phyloP scores from a whole-genome alignment of 495 filamentous ascomycete species.

The Collariella sp. region DNA sequence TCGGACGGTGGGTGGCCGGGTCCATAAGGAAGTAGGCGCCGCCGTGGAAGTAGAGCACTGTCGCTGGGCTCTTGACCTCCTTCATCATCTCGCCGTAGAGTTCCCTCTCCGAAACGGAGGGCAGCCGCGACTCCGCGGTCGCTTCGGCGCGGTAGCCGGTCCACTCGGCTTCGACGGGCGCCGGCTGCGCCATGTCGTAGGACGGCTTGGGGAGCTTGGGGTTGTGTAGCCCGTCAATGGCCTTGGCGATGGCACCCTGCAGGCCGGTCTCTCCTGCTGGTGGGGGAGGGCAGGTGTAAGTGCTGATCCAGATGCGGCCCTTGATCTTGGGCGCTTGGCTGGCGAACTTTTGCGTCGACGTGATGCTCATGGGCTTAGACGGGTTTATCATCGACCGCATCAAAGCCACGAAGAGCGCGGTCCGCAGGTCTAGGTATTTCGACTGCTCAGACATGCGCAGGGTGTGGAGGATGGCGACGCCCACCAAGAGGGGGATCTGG shows the following conservation, averaged over 20 bases:
- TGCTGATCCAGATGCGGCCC: conserved; percentile 72
- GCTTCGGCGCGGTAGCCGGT: conserved; percentile 61
- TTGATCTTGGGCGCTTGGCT: conserved; percentile 60
- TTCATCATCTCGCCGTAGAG: conserved; percentile 67
- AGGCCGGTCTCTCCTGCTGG: conserved; percentile 41
- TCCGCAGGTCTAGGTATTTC: conserved; percentile 70
- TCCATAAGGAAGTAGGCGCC: conserved; percentile 80
- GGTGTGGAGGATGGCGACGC: conserved; percentile 58
- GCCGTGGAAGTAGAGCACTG: conserved; percentile 81
- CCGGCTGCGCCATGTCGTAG: conserved; percentile 42
- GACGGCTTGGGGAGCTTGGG: conserved; percentile 32
- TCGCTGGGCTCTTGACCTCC: conserved; percentile 57
- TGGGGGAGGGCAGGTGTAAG: conserved; percentile 46
- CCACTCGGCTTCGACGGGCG: conserved; percentile 76
- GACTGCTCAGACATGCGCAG: conserved; percentile 57
- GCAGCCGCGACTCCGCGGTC: conserved; percentile 44
- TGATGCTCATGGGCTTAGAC: conserved; percentile 39
- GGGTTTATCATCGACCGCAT: conserved; percentile 54
- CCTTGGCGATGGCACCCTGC: conserved; percentile 52
- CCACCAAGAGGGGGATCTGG: conserved; percentile 58
- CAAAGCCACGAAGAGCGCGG: conserved; percentile 61
- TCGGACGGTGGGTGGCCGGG: conserved; percentile 53
- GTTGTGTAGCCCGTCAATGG: conserved; percentile 54
- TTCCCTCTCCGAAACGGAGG: conserved; percentile 55
- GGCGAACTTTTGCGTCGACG: conserved; percentile 54